phyloP scores from a whole-genome alignment of 1,284 basidiomycete genomes.

The Marasmius tenuissimus region DNA sequence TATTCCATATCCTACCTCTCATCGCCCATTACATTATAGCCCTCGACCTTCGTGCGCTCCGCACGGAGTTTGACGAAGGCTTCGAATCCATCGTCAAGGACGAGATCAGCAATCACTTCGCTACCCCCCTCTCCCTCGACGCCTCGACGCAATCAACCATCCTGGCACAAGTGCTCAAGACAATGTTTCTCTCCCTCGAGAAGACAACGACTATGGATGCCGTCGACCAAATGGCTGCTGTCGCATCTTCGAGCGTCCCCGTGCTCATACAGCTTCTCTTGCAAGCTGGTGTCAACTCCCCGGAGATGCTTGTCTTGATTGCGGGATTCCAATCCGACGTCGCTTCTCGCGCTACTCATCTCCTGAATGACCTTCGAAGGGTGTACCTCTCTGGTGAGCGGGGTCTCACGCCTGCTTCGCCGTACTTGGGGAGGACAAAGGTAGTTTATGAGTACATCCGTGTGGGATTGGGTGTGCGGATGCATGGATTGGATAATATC shows the following conservation, averaged over 20 bases:
- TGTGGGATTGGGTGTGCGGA: constrained; percentile 50
- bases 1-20: not conserved
- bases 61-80: constrained; percentile 58
- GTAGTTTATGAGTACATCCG: constrained; percentile 73
- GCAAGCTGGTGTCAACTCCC: not conserved
- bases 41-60: constrained; percentile 74
- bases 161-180: constrained; percentile 34
- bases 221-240: constrained; percentile 59
- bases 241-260: constrained; percentile 59
- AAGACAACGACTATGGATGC: constrained; percentile 71
- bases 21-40: constrained; percentile 35
- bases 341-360: constrained; percentile 40
- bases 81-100: constrained; percentile 50
- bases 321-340: constrained; percentile 53
- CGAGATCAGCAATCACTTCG: constrained; percentile 51
- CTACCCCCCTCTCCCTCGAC: constrained; percentile 30
- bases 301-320: constrained; percentile 31
- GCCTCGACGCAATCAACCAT: constrained; percentile 26
- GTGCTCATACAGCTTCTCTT: constrained; percentile 57
- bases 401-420: constrained; percentile 57
- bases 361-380: constrained; percentile 49
- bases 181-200: constrained; percentile 57
- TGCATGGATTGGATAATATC: constrained; percentile 75
- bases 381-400: constrained; percentile 55
- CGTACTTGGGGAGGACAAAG: constrained; percentile 62